Evolutionary conservation across 495 filamentous ascomycete genomes (phyloP).

Genomic region (Lepraria neglecta): DNA sequence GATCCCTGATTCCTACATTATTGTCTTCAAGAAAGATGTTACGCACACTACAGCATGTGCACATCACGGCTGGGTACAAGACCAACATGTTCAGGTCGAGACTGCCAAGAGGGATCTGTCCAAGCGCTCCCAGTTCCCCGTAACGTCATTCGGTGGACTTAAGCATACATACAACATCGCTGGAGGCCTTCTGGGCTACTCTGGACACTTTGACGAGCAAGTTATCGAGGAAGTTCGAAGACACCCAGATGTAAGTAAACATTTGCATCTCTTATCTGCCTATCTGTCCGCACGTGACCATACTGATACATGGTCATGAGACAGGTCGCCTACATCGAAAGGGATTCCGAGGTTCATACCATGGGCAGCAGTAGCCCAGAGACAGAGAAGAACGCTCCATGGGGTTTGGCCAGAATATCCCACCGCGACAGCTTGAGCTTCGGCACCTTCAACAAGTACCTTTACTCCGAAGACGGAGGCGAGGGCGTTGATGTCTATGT

Average conservation of each 20-base stretch:
- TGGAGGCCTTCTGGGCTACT: slow-evolving; percentile 77
- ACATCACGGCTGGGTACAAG: slow-evolving; percentile 91
- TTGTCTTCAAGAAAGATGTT: slow-evolving; percentile 98
- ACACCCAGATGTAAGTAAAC: slow-evolving; percentile 87
- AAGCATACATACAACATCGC: slow-evolving; percentile 95
- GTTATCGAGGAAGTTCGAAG: slow-evolving; percentile 89
- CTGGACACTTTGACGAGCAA: slow-evolving; percentile 90
- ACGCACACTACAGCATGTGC: slow-evolving; percentile 54
- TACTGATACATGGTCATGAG: slow-evolving; percentile 12
- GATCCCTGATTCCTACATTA: slow-evolving; percentile 89
- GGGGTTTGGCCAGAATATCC: slow-evolving; percentile 96
- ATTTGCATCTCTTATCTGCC: slow-evolving; percentile 21
- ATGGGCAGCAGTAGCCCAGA: slow-evolving; percentile 45
- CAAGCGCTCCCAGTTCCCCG: slow-evolving; percentile 77
- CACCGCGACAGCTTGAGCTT: slow-evolving; percentile 83
- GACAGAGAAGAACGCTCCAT: slow-evolving; percentile 86
- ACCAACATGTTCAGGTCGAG: slow-evolving; percentile 61
- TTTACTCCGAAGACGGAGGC: slow-evolving; percentile 83
- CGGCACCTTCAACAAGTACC: slow-evolving; percentile 95
- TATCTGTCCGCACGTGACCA: slow-evolving; percentile 20
- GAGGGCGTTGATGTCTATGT: slow-evolving; percentile 99
- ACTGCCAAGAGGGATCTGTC: slow-evolving; percentile 65
- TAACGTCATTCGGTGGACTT: slow-evolving; percentile 69
- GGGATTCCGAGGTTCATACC: slow-evolving; percentile 83
- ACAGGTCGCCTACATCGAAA: slow-evolving; percentile 95